Base-by-base conservation (phyloP, 805 yeast species). In the Millerozyma miso region DNA sequence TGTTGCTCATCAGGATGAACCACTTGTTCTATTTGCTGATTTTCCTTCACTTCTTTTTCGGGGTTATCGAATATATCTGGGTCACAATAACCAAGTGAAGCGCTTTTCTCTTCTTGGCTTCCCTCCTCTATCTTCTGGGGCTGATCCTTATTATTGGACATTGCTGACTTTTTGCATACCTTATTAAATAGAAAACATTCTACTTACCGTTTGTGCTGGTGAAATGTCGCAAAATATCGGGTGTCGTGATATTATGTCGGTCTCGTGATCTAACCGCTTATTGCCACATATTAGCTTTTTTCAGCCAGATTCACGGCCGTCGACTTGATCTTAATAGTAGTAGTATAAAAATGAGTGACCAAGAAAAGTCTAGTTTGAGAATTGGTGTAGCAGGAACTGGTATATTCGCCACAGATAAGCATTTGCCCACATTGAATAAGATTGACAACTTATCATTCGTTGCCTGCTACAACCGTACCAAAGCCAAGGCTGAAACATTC, bases 401-500 rank as follows among this genome's bases (percentile, higher is more conserved):
- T 53, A 87, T 91, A 55, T 91, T 91, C 60, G 97, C 98, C 48
- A 78, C 79, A 20, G 87, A 84, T 49, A 73, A 77, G 43, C 98
- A 91, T 60, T 74, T 87, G 50, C 98, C 97, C 34, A 78, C 85
- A 20, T 64, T 81, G 38, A 66, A 79, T 54, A 67, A 76, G 39
- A 60, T 73, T 37, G 71, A 77, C 1, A 69, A 69, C 23, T 76
- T 85, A 53, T 68, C 73, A 38, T 80, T 88, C 4, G 69, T 63
- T 35, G 87, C 90, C 6, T 87, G 88, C 43, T 87, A 73, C 69
- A 91, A 90, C 73, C 78, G 97, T 67, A 86, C 96, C 35, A 78
- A 73, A 56, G 61, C 83, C 39, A 91, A 91, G 69, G 98, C 98
- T 14, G 84, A 80, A 57, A 71, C 63, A 3, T 91, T 88, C 58